Base-by-base conservation (phyloP, 306 rosid species). In the Rosa rugosa region DNA sequence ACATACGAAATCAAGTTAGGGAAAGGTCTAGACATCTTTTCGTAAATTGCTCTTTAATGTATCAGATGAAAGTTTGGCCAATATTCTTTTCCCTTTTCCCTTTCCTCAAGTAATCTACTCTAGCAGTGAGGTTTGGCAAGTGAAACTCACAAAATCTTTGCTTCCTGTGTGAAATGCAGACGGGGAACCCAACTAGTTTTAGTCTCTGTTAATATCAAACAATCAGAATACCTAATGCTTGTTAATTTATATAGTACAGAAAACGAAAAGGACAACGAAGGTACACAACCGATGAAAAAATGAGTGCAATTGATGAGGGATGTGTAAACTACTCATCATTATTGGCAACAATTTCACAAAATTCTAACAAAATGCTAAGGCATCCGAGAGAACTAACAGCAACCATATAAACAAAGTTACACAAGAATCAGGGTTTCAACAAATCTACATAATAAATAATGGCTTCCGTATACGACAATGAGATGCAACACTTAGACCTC, bases 401-500 rank as follows among this genome's bases (percentile, higher is more conserved):
- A 84, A 77, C 67, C 79, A 47, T 75, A 74, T 69, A 74, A 66
- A 77, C 82, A 47, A 57, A 38, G 79, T 78, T 65, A 31, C 76
- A 81, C 75, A 79, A 65, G 78, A 78, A 82, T 80, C 78, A 75
- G 80, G 67, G 25, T 54, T 31, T 77, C 60, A 75, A 84, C 62
- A 82, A 79, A 82, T 82, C 83, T 82, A 84, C 77, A 82, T 68
- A 65, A 71, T 75, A 40, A 56, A 75, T 7, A 16, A 36, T 78
- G 68, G 81, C 38, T 71, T 57, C 44, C n/a, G 71, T 77, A 75
- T 41, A 67, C 23, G 56, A 60, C 50, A 31, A 22, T 17, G 69
- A 40, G 17, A 23, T 40, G 71, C 82, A 22, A 53, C 78, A 49
- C 59, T 42, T 63, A 13, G 44, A 63, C 36, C 79, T 71, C 69